phyloP scores from a whole-genome alignment of 805 yeast species.

The Lachancea quebecensis region DNA sequence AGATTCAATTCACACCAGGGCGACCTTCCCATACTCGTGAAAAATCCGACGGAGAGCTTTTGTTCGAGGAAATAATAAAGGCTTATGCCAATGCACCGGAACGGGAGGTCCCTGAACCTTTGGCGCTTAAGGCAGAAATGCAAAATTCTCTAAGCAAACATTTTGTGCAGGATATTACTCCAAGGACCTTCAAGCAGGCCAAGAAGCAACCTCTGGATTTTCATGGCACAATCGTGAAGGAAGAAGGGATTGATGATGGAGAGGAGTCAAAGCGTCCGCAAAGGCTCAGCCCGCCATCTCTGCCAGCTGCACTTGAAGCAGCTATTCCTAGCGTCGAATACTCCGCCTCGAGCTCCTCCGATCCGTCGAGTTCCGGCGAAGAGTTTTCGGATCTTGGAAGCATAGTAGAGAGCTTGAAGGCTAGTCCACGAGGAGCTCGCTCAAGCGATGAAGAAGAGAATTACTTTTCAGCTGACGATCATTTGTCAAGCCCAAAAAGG shows the following conservation, averaged over 20 bases:
- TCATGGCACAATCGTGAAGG: neutral
- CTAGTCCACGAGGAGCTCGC: neutral
- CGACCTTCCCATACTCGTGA: neutral
- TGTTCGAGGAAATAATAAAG: slow-evolving; percentile 25
- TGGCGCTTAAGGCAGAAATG: neutral
- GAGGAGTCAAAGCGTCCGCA: neutral
- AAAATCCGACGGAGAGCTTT: slow-evolving; percentile 15
- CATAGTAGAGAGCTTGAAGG: slow-evolving; percentile 3
- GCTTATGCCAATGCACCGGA: slow-evolving; percentile 13
- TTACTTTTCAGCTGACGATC: slow-evolving; percentile 7
- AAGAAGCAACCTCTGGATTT: neutral
- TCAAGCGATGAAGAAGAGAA: slow-evolving; percentile 6
- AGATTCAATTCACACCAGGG: neutral
- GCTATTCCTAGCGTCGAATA: slow-evolving; percentile 24
- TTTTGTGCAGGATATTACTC: neutral
- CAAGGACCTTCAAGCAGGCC: neutral
- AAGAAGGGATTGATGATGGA: neutral
- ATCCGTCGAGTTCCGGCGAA: slow-evolving; percentile 21
- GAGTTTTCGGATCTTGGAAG: slow-evolving; percentile 21
- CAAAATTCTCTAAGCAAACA: slow-evolving; percentile 1
- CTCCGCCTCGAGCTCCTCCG: slow-evolving; percentile 16
- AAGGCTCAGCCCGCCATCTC: neutral
- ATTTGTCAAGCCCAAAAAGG: neutral
- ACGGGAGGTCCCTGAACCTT: neutral
- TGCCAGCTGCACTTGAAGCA: slow-evolving; percentile 5